Base-by-base conservation (phyloP, 345 rosid genomes). In the Noccaea bulbosa region DNA sequence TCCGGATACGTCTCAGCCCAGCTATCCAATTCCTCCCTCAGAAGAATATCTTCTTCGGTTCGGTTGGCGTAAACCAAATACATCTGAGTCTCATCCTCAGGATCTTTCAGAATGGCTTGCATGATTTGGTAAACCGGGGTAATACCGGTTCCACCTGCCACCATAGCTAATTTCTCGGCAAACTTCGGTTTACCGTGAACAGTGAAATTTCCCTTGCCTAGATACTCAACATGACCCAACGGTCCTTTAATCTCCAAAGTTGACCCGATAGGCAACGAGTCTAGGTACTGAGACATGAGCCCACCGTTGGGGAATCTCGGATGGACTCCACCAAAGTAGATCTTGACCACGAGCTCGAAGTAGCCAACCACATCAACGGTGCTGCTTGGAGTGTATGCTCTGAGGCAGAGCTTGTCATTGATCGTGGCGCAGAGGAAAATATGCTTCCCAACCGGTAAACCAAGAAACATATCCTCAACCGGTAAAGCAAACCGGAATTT, bases 121-220 rank as follows among this genome's bases (percentile, higher is more conserved):
- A 84, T 73, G 41, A 94, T 81, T 69, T 94, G 99, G 62, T 86
- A 94, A 5, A 94, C 69, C 0, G 99, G 99, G 0, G 97, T 91
- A 35, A 94, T 88, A 8, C 99, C 99, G 1, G 97, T 89, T 38
- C 99, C 97, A 2, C 99, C 97, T 0, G 97, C 96, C 30, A 91
- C 0, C 99, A 94, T 94, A 0, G 96, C 85, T 12, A 94, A 77
- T 71, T 87, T 94, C 70, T 73, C 81, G 6, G 87, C 91, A 8
- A 77, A 81, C 69, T 80, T 89, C 0, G 91, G 84, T 74, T 89
- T 86, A 38, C 96, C 89, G 11, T 89, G 88, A 20, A 86, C 93
- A 50, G 33, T 10, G 47, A 94, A 91, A 51, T 79, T 81, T 12
- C 99, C 99, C 0, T 84, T 76, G 0, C 96, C 93, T 1, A 27